Evolutionary conservation across 192 early-diverging fungal genomes (phyloP), one percentile per base, ranked within the genome.

Genomic region (Chytriomyces hyalinus): DNA sequence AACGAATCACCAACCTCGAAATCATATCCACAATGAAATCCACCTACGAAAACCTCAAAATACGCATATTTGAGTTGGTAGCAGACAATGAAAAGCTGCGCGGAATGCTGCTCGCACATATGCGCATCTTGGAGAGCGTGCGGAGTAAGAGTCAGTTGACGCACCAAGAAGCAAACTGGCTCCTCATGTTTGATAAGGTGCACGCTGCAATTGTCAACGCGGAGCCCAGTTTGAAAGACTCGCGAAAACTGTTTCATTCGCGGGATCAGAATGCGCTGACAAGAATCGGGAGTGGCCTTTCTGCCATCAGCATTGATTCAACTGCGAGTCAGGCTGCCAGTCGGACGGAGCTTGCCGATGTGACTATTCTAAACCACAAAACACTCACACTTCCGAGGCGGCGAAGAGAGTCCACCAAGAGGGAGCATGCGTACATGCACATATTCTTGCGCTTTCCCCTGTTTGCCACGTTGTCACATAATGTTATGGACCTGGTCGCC

Each of bases 61-160:
- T 9, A n/a, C 68, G 68, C 13, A 6, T 53, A 0, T 7, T 53
- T 7, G 68, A 70, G 5, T 6, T 70, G 8, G 20, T 70, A 15
- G 68, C 22, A 22, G 46, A 20, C 24, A 70, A 70, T 50, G 50
- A 49, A 8, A 45, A 70, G 20, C 22, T 70, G 36, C 68, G 68
- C 11, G 50, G 28, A n/a, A 49, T 70, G 49, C 8, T 70, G 49
- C n/a, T 17, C 9, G 49, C 17, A 13, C 53, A 70, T 53, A 50
- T 70, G 11, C 24, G 24, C 13, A 57, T 70, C 13, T 10, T 51
- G 8, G n/a, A 48, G 26, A 28, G 6, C 9, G 26, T 70, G 3
- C 9, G 22, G 26, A 49, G 43, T 0, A 28, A 46, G n/a, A 46
- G 48, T 2, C 13, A 46, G 11, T 47, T 67, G 44, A 46, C 65